Evolutionary conservation across 2,329 filamentous ascomycete species (phyloP).

Genomic region (Colletotrichum brevisporum): DNA sequence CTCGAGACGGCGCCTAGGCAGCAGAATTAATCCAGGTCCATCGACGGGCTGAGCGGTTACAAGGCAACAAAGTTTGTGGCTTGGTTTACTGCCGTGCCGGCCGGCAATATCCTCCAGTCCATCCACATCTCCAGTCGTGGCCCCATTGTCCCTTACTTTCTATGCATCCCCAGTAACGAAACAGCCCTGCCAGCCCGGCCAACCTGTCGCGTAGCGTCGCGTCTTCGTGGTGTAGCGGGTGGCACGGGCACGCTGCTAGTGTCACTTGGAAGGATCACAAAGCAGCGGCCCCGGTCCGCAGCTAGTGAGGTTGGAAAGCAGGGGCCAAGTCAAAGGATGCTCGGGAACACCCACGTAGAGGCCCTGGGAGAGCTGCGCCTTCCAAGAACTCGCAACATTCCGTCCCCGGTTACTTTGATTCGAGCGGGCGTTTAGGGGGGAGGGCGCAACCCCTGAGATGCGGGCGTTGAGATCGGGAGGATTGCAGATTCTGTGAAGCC

Average conservation of each 20-base stretch:
- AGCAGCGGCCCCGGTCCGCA: conserved; percentile 15
- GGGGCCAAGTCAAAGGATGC: conserved; percentile 9
- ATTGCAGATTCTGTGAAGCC: conserved; percentile 9
- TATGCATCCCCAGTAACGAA: not conserved
- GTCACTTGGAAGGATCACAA: conserved; percentile 31
- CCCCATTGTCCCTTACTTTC: not conserved
- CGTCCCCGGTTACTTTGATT: conserved; percentile 16
- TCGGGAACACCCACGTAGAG: conserved; percentile 23
- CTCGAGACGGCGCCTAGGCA: conserved; percentile 26
- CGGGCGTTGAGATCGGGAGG: conserved; percentile 18
- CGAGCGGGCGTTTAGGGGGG: conserved; percentile 5
- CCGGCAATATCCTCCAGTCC: conserved; percentile 16
- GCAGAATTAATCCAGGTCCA: conserved; percentile 31
- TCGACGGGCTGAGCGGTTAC: not conserved
- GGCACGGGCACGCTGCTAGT: conserved; percentile 1
- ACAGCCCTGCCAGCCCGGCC: conserved; percentile 5
- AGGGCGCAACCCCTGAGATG: conserved; percentile 1
- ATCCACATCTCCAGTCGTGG: conserved; percentile 6
- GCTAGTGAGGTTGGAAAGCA: conserved; percentile 15
- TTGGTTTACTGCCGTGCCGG: conserved; percentile 33
- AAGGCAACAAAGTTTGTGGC: conserved; percentile 18
- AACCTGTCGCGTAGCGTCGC: not conserved
- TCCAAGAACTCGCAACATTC: conserved; percentile 15
- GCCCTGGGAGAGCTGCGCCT: conserved; percentile 27
- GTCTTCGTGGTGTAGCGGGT: not conserved